Base-by-base conservation (phyloP, 192 early-diverging fungal species). In the Fimicolochytrium jonesii region DNA sequence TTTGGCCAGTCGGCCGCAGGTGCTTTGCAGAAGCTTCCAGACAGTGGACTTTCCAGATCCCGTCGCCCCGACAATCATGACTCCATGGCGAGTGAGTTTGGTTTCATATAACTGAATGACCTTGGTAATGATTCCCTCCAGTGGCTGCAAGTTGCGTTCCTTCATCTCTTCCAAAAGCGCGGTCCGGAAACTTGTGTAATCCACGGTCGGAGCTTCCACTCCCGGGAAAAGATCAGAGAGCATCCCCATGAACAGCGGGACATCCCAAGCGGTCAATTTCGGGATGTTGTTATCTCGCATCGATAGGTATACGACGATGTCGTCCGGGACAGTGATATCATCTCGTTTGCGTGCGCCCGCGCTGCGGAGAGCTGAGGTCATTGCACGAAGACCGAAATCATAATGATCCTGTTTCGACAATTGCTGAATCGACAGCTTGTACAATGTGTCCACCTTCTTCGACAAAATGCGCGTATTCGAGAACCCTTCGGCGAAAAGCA, bases 391-490 rank as follows among this genome's bases (percentile, higher is more conserved):
- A 22, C 71, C 73, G 55, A 84, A 84, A 59, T 84, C 82, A 41
- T 84, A 84, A 56, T 84, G 82, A 56, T 84, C 82, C 52, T 84
- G 82, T 61, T 84, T 81, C 5, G 80, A 83, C 11, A 84, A 71
- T 49, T 82, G 79, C 69, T 84, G 78, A n/a, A 70, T 77, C 34
- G 78, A 66, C 10, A 84, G 72, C 52, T 80, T 77, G 57, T 84
- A 84, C 2, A 84, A 65, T 7, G 78, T 84, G 51, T 81, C 82
- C 9, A 76, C 82, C 54, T 84, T 84, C 47, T 81, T 81, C 32
- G 75, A 47, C 13, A 84, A 66, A 15, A 70, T 60, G 31, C 75
- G 49, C 15, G 82, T 81, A 52, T 84, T 80, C 3, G 74, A 74
- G 67, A 84, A 84, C 25, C 82, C 82, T 72, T 84, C 82, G 3